phyloP scores from a whole-genome alignment of 495 filamentous ascomycete genomes.

The Beverwykella pulmonaria region DNA sequence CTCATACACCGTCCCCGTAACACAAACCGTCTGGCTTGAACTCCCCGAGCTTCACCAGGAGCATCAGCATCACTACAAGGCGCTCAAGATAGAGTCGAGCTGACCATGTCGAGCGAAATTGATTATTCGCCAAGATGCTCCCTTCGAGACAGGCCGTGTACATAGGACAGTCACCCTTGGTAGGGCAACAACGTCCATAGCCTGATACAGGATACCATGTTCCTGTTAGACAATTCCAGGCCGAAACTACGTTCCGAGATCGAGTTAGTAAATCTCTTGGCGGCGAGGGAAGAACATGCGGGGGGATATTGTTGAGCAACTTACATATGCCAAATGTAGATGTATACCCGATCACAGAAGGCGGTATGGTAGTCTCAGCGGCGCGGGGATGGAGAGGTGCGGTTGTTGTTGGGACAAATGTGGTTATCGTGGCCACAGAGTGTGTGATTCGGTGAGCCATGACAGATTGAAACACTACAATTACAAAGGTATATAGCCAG shows the following conservation, averaged over 20 bases:
- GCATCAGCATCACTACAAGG: neutral
- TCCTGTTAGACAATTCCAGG: constrained; percentile 1
- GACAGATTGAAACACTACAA: too few species aligned
- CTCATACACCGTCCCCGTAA: neutral
- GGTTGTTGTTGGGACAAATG: too few species aligned
- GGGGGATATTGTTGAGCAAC: neutral
- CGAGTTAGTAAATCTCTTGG: too few species aligned
- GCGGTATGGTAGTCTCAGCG: constrained; percentile 4
- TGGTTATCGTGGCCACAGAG: too few species aligned
- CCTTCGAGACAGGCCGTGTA: constrained; percentile 5
- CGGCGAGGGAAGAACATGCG: neutral
- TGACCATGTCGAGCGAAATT: constrained; percentile 4
- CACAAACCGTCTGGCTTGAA: neutral
- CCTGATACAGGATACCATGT: neutral
- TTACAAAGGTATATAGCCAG: too few species aligned
- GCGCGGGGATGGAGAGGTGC: too few species aligned
- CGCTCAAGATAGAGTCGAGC: neutral
- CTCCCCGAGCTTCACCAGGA: neutral
- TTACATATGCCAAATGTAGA: neutral
- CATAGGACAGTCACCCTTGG: constrained; percentile 1
- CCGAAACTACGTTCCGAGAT: neutral
- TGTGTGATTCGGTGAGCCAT: too few species aligned
- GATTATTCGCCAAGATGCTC: constrained; percentile 6
- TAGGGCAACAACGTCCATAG: neutral
- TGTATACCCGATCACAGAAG: neutral